A percentile compares a stretch with the other conserved stretches of the same genome.
Conservation (phyloP, 768 basidiomycete species). For the Suillus decipiens region DNA sequence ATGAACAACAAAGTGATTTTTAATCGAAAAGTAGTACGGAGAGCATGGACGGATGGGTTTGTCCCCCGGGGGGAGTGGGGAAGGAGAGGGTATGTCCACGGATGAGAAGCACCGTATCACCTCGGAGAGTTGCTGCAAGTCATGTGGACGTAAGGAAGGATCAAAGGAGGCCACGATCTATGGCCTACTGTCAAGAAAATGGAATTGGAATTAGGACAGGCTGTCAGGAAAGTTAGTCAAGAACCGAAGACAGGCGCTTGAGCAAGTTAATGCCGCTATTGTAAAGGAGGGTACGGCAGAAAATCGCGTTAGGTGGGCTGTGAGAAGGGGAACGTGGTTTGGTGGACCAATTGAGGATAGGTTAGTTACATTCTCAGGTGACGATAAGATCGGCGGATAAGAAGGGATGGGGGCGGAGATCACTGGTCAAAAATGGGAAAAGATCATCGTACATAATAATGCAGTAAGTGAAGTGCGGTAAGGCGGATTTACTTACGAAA, state of each 20-base stretch:
- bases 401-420: slow-evolving; percentile 16
- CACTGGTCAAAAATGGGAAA: slow-evolving; percentile 22
- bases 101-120: slow-evolving; percentile 17
- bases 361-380: slow-evolving; percentile 27
- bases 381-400: slow-evolving; percentile 41
- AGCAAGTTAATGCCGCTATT: no score
- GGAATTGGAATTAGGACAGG: neutral
- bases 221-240: neutral
- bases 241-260: neutral
- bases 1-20: no score
- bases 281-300: neutral
- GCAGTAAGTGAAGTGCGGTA: slow-evolving; percentile 20
- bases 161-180: neutral
- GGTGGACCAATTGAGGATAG: slow-evolving; percentile 9
- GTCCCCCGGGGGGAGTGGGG: neutral
- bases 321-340: neutral
- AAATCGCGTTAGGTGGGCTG: neutral
- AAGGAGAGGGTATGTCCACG: slow-evolving; percentile 30
- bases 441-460: slow-evolving; percentile 31
- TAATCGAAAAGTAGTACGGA: neutral
- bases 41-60: neutral
- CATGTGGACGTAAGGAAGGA: slow-evolving; percentile 12
- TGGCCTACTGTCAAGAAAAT: neutral
- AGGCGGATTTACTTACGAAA: slow-evolving; percentile 18
- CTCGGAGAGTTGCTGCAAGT: slow-evolving; percentile 12